Evolutionary conservation across 2,329 filamentous ascomycete genomes (phyloP).

Genomic region (Cordyceps pruinosa): DNA sequence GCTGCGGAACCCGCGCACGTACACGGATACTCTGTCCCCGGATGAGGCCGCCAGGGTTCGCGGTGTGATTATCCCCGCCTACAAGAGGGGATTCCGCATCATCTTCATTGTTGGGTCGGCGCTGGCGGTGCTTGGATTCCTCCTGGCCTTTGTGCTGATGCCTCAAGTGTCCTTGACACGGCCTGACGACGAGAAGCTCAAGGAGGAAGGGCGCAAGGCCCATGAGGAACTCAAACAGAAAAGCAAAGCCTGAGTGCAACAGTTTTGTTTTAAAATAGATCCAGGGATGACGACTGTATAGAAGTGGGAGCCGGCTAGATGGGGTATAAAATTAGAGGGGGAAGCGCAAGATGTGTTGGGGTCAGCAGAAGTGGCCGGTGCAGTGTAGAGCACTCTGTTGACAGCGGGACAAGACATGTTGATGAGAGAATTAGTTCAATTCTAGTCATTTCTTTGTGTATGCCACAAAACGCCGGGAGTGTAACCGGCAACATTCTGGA

Average conservation of each 20-base stretch:
- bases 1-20: conserved; percentile 27
- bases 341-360: not conserved
- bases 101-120: conserved; percentile 33
- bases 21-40: conserved; percentile 22
- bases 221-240: conserved; percentile 8
- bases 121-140: conserved; percentile 28
- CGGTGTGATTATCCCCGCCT: conserved; percentile 28
- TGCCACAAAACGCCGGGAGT: too few species aligned
- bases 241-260: not conserved
- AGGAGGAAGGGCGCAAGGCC: conserved; percentile 25
- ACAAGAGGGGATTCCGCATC: conserved; percentile 29
- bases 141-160: conserved; percentile 33
- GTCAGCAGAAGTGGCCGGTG: too few species aligned
- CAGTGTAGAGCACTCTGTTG: too few species aligned
- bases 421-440: too few species aligned
- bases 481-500: too few species aligned
- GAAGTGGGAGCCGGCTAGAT: not conserved
- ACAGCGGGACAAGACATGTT: too few species aligned
- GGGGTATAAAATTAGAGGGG: not conserved
- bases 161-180: conserved; percentile 31
- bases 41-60: conserved; percentile 25
- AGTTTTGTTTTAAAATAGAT: not conserved
- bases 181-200: conserved; percentile 31
- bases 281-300: not conserved
- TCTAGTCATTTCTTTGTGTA: too few species aligned